These are phyloP conservation scores for Fusarium subtropicale DNA, from an alignment of 2,329 filamentous ascomycete species.

Conservation along the genomic window DNA sequence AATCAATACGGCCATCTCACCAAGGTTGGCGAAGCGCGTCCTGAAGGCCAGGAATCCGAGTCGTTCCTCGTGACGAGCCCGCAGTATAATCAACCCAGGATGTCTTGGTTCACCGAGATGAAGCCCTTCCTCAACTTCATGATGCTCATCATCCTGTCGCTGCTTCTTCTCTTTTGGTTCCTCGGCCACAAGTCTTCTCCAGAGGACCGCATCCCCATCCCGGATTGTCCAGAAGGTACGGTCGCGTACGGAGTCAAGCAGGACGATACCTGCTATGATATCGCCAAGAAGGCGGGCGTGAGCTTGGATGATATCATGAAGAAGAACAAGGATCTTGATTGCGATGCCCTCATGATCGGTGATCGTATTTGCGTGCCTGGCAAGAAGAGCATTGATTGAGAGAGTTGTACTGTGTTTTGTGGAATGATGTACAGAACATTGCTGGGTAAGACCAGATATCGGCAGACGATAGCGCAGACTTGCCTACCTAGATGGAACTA, in stretches of 20 bases:
- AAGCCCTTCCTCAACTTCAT: constrained; percentile 70
- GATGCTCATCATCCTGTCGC: constrained; percentile 62
- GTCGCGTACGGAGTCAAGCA: constrained; percentile 55
- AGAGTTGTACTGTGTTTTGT: constrained; percentile 4
- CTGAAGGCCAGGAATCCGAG: constrained; percentile 47
- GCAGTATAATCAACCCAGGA: constrained; percentile 39
- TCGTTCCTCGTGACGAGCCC: constrained; percentile 48
- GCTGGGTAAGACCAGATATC: constrained; percentile 1
- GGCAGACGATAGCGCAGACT: constrained; percentile 7
- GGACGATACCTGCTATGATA: constrained; percentile 66
- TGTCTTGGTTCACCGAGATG: constrained; percentile 64
- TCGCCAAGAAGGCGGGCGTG: constrained; percentile 58
- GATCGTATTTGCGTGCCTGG: constrained; percentile 59
- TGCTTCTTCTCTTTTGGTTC: constrained; percentile 64
- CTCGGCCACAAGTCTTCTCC: constrained; percentile 51
- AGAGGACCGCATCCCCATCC: constrained; percentile 25
- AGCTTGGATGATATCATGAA: constrained; percentile 59
- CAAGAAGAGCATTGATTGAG: constrained; percentile 12
- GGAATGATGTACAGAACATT: constrained; percentile 2
- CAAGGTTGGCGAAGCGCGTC: constrained; percentile 51
- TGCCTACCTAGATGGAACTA: not conserved
- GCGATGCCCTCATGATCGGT: constrained; percentile 58
- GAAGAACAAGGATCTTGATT: constrained; percentile 61
- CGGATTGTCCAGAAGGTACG: constrained; percentile 49
- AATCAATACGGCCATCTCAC: constrained; percentile 61